Conservation (phyloP, 805 yeast species). For the Saturnispora zaruensis region DNA sequence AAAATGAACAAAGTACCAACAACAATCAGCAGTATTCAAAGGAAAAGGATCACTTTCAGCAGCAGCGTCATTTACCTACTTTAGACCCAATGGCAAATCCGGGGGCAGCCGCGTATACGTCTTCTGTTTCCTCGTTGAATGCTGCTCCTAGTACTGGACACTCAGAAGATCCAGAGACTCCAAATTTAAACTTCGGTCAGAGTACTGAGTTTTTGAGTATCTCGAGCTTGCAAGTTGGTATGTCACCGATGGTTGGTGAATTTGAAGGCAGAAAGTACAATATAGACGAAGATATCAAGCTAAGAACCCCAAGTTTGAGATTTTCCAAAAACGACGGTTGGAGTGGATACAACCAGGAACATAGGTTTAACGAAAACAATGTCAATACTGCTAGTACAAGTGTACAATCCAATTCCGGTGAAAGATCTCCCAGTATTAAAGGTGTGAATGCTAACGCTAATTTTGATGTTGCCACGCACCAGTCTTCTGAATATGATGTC, state of each 20-base stretch:
- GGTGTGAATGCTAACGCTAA: slow-evolving; percentile 2
- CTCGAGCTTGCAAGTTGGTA: slow-evolving; percentile 2
- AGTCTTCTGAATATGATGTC: slow-evolving; percentile 14
- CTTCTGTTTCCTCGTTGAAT: not conserved
- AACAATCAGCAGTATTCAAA: not conserved
- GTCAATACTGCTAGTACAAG: not conserved
- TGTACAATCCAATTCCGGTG: not conserved
- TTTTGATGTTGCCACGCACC: slow-evolving; percentile 5
- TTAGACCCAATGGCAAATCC: slow-evolving; percentile 4
- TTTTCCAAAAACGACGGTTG: not conserved
- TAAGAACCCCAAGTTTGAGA: not conserved
- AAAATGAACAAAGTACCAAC: not conserved
- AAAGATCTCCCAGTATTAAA: not conserved
- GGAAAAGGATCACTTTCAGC: not conserved
- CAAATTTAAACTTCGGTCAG: slow-evolving; percentile 3
- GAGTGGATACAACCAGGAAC: not conserved
- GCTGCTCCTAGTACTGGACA: not conserved
- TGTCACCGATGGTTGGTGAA: slow-evolving; percentile 14
- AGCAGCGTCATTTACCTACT: not conserved
- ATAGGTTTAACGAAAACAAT: not conserved
- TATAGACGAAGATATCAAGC: slow-evolving; percentile 8
- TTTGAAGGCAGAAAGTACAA: slow-evolving; percentile 13
- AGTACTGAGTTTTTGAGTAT: slow-evolving; percentile 2
- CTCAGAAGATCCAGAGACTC: not conserved
- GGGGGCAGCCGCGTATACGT: not conserved